A percentile compares a stretch with the other conserved stretches of the same genome.
These are phyloP conservation scores for Xylariales sp. DNA, from an alignment of 2,329 filamentous ascomycete genomes.

Conservation along the genomic window DNA sequence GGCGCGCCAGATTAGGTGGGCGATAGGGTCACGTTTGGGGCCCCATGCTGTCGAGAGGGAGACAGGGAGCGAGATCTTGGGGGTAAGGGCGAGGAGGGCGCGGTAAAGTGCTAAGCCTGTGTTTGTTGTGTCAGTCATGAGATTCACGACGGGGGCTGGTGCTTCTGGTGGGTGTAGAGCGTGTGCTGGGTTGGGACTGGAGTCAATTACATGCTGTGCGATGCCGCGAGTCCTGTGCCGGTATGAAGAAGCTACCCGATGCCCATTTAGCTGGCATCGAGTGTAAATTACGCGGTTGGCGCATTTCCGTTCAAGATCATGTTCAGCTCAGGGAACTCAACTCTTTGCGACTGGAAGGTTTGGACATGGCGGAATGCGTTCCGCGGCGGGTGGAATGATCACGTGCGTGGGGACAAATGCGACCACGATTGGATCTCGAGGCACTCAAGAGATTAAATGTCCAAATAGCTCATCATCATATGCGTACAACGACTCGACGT, in stretches of 20 bases:
- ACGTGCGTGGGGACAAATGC: no score
- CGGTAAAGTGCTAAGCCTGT: slow-evolving; percentile 67
- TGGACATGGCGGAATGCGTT: slow-evolving; percentile 1
- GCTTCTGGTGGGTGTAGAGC: no score
- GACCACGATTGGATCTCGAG: no score
- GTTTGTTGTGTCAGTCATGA: no score
- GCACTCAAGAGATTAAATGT: no score
- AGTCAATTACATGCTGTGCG: slow-evolving; percentile 41
- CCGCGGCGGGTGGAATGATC: neutral
- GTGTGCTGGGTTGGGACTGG: no score
- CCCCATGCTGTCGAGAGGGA: slow-evolving; percentile 32
- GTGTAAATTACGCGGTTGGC: neutral
- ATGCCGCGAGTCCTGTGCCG: slow-evolving; percentile 48
- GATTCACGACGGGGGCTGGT: no score
- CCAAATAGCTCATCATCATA: no score
- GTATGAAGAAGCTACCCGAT: slow-evolving; percentile 32
- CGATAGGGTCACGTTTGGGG: slow-evolving; percentile 40
- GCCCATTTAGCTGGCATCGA: slow-evolving; percentile 10
- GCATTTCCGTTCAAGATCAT: no score
- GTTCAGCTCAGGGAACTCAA: no score
- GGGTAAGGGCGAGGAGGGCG: slow-evolving; percentile 58
- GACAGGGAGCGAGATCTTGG: slow-evolving; percentile 46
- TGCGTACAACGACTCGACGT: no score
- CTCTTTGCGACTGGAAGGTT: neutral
- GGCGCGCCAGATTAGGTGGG: slow-evolving; percentile 53